Percentiles rank a stretch among this genome's conserved stretches.
phyloP scores from a whole-genome alignment of 2,329 filamentous ascomycete genomes.

The Stemphylium vesicarium region DNA sequence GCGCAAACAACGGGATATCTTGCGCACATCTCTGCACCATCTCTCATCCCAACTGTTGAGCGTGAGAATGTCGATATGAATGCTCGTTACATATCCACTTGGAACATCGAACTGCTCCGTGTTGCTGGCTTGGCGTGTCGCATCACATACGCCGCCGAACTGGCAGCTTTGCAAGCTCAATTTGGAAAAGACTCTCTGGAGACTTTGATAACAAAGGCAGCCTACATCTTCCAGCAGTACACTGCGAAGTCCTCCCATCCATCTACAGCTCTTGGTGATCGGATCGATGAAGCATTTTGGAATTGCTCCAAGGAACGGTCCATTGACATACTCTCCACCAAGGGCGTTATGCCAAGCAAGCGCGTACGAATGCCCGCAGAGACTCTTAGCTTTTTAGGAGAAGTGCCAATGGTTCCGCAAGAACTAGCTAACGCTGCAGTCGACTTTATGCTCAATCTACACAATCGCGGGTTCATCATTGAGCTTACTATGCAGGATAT shows the following conservation, averaged over 20 bases:
- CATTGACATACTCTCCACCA: constrained; percentile 87
- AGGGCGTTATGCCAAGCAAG: constrained; percentile 83
- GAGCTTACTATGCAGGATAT: constrained; percentile 89
- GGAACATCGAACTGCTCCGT: constrained; percentile 93
- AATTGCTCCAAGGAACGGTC: constrained; percentile 77
- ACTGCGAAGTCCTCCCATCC: constrained; percentile 90
- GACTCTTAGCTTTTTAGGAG: constrained; percentile 79
- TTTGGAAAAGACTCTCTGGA: constrained; percentile 64
- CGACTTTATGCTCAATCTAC: constrained; percentile 80
- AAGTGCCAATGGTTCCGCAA: constrained; percentile 84
- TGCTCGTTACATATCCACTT: constrained; percentile 89
- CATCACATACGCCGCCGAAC: constrained; percentile 86
- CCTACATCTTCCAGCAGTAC: constrained; percentile 86
- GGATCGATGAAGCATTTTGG: constrained; percentile 96
- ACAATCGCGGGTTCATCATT: constrained; percentile 84
- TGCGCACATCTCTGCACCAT: constrained; percentile 93
- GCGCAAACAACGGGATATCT: constrained; percentile 95
- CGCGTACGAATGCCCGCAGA: constrained; percentile 78
- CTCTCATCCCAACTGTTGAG: constrained; percentile 95
- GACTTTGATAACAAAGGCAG: constrained; percentile 75
- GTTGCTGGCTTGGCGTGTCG: constrained; percentile 89
- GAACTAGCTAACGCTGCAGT: constrained; percentile 70
- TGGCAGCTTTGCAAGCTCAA: constrained; percentile 64
- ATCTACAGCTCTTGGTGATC: constrained; percentile 78
- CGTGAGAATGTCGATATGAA: constrained; percentile 97